Evolutionary conservation across 805 yeast species (phyloP).

Genomic region (Lipomyces sp.): DNA sequence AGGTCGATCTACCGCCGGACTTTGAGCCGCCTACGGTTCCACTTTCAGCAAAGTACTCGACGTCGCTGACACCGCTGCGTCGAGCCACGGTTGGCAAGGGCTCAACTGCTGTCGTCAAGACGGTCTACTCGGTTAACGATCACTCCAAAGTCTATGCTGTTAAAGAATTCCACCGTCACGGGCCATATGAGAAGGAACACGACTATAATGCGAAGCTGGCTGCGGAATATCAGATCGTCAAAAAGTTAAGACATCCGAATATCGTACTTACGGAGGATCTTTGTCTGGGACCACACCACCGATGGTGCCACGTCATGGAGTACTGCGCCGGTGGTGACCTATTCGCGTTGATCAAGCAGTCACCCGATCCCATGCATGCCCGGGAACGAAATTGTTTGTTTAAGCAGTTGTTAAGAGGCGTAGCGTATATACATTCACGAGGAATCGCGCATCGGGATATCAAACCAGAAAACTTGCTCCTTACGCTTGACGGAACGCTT

Average conservation of each 20-base stretch:
- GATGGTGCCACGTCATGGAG: conserved; percentile 58
- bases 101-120: conserved; percentile 45
- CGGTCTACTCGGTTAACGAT: conserved; percentile 36
- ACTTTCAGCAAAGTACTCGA: conserved; percentile 34
- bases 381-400: conserved; percentile 89
- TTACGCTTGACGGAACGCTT: conserved; percentile 71
- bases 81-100: conserved; percentile 43
- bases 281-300: conserved; percentile 37
- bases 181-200: conserved; percentile 54
- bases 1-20: conserved; percentile 20
- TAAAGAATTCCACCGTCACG: conserved; percentile 75
- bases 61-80: conserved; percentile 23
- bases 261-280: conserved; percentile 78
- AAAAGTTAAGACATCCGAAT: conserved; percentile 75
- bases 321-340: conserved; percentile 87
- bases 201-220: conserved; percentile 74
- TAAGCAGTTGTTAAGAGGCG: conserved; percentile 83
- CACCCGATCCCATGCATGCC: conserved; percentile 78
- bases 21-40: conserved; percentile 31
- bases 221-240: conserved; percentile 80
- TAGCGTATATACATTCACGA: conserved; percentile 84
- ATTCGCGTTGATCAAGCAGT: conserved; percentile 73
- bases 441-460: conserved; percentile 90
- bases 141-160: conserved; percentile 65
- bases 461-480: conserved; percentile 81